A percentile compares a stretch with the other conserved stretches of the same genome.
These are phyloP conservation scores for Solanum corneliomulleri DNA, from an alignment of 257 asterid genomes.

Conservation along the genomic window DNA sequence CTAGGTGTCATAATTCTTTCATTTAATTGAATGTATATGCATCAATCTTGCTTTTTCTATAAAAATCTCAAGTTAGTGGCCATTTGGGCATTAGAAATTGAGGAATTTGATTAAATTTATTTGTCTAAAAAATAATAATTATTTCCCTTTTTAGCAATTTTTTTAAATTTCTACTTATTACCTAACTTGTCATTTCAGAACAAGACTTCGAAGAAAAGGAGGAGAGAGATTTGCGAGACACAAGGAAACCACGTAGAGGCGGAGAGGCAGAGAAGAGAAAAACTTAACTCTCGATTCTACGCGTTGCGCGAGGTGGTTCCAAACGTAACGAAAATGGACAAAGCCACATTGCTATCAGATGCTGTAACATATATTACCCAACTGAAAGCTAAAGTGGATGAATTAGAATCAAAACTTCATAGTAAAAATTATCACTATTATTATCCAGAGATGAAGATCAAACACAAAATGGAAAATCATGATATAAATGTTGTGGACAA, in stretches of 20 bases:
- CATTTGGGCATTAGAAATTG: not conserved
- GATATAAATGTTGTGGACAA: not conserved
- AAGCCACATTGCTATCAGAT: slow-evolving; percentile 61
- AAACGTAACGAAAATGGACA: slow-evolving; percentile 72
- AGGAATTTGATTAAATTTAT: no score
- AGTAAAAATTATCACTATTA: not conserved
- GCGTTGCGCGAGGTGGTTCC: slow-evolving; percentile 76
- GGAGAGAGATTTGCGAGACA: slow-evolving; percentile 14
- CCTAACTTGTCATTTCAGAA: not conserved
- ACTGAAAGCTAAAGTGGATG: slow-evolving; percentile 40
- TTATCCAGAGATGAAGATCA: slow-evolving; percentile 10
- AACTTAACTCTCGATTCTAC: slow-evolving; percentile 73
- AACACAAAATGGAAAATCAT: slow-evolving; percentile 6
- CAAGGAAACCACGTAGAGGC: slow-evolving; percentile 64
- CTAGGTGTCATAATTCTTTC: not conserved
- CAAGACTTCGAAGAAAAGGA: slow-evolving; percentile 19
- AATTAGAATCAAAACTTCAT: slow-evolving; percentile 23
- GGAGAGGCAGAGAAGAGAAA: slow-evolving; percentile 85
- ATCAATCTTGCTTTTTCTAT: not conserved
- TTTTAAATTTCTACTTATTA: no score
- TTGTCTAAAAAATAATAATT: no score
- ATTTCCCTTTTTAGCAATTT: no score
- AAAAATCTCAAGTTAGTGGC: not conserved
- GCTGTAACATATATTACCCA: slow-evolving; percentile 70
- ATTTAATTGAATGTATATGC: not conserved